Percentiles rank a stretch among this genome's conserved stretches.
Conservation (phyloP, 1,139 yeast genomes). For the Dujonia santamariae region DNA sequence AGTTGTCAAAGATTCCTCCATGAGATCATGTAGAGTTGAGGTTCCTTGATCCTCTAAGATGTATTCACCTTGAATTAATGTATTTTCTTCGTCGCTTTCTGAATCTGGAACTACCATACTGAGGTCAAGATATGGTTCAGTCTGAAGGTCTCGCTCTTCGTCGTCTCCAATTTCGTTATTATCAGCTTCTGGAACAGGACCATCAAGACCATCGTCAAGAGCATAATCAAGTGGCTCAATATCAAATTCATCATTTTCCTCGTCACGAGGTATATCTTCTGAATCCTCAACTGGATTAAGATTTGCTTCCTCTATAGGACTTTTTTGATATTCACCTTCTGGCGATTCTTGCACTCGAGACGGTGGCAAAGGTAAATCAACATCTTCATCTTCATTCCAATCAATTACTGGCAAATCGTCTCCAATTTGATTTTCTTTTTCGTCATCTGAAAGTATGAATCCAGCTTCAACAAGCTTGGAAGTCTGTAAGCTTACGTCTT, state of each 20-base stretch:
- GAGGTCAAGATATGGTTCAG: too few relatives aligned
- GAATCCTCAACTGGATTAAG: neutral
- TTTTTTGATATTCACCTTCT: neutral
- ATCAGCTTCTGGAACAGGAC: neutral
- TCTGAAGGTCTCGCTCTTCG: too few relatives aligned
- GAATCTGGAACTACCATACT: too few relatives aligned
- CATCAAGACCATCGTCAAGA: neutral
- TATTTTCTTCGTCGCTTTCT: neutral
- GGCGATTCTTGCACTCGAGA: too few relatives aligned
- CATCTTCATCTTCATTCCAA: too few relatives aligned
- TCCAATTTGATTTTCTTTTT: too few relatives aligned
- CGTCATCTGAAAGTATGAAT: neutral
- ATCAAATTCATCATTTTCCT: neutral
- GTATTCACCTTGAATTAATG: constrained; percentile 4
- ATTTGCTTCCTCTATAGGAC: neutral
- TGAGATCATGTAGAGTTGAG: neutral
- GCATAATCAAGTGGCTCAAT: neutral
- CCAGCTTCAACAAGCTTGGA: constrained; percentile 1
- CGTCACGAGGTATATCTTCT: neutral
- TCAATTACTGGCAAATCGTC: too few relatives aligned
- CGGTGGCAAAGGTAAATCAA: too few relatives aligned
- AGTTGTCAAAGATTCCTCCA: too few relatives aligned
- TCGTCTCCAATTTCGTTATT: neutral
- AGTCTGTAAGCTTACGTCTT: constrained; percentile 2
- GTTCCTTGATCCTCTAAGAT: constrained; percentile 1